Evolutionary conservation across 2,329 filamentous ascomycete species (phyloP), one percentile per base, ranked within the genome.

Genomic region (Colletotrichum sp.): DNA sequence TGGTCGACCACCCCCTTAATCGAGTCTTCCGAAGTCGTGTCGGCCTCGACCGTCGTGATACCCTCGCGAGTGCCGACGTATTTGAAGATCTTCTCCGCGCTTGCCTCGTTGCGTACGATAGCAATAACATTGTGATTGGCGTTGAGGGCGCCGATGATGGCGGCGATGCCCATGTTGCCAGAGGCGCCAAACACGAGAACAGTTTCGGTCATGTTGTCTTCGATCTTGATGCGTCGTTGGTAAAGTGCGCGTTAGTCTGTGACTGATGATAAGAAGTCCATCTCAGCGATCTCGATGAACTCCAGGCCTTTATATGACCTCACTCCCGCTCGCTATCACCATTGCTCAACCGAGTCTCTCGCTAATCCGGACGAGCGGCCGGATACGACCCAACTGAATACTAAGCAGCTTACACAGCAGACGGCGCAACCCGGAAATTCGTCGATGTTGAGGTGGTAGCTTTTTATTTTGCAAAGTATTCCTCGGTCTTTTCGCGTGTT

Each of bases 151-250:
- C 75, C 83, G 3, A 77, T 81, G 32, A 84, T 75, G 60, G 82
- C 83, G 6, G 84, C 78, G 6, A 83, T 76, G 77, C 85, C 84
- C 60, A 86, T 84, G 75, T 86, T 85, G n/a, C 84, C 84, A 10
- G 84, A 85, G 5, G 84, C 81, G 57, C 84, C 85, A 60, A 86
- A 79, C 28, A 87, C 78, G n/a, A 87, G 81, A 70, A 86, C 81
- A 9, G 83, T 84, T 65, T 84, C 67, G 10, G 60, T 34, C 72
- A 75, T 75, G 15, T 8, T 70, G 30, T 34, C 12, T 52, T 22
- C 1, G 10, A 48, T 48, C 6, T 48, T 1, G 6, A 48, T 48
- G 44, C 44, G 44, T 4, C 6, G 44, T 7, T 48, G 44, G 18
- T 2, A 22, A 2, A 48, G 3, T 48, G n/a, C 4, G 18, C 0